phyloP scores from a whole-genome alignment of 352 stramenopile genomes.

The Phytophthora hibernalis region DNA sequence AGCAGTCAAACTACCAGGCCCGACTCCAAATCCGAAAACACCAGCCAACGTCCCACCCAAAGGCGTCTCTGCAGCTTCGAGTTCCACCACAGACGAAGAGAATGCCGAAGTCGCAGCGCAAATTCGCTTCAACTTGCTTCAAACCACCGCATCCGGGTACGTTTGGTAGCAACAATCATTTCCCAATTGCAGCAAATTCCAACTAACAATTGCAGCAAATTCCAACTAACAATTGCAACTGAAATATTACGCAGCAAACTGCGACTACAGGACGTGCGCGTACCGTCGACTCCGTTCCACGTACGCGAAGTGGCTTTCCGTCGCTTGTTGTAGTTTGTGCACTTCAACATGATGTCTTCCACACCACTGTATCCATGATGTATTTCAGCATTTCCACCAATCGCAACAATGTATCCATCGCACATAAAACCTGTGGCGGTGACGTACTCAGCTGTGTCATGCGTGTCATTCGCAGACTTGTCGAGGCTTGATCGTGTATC shows the following conservation, averaged over 20 bases:
- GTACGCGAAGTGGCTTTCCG: slow-evolving; percentile 77
- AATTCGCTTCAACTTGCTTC: slow-evolving; percentile 47
- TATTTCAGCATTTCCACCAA: slow-evolving; percentile 41
- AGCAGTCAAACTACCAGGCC: slow-evolving; percentile 10
- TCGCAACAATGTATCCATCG: slow-evolving; percentile 17
- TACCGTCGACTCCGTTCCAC: slow-evolving; percentile 68
- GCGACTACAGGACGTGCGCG: slow-evolving; percentile 58
- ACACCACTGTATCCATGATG: slow-evolving; percentile 15
- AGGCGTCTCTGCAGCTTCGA: slow-evolving; percentile 20
- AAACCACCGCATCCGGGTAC: slow-evolving; percentile 64
- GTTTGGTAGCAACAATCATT: slow-evolving; percentile 4
- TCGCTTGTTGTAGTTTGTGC: slow-evolving; percentile 33
- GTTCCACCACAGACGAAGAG: slow-evolving; percentile 20
- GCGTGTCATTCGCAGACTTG: slow-evolving; percentile 28
- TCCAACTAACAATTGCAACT: background rate
- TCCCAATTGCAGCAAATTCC: background rate
- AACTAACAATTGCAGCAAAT: background rate
- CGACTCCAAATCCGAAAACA: slow-evolving; percentile 9
- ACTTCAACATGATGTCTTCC: slow-evolving; percentile 11
- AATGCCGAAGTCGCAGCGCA: slow-evolving; percentile 21
- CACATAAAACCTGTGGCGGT: slow-evolving; percentile 32
- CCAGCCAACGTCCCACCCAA: slow-evolving; percentile 14
- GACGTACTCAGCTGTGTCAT: slow-evolving; percentile 16
- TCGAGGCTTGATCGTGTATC: slow-evolving; percentile 25
- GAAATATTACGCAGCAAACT: slow-evolving; percentile 47